Evolutionary conservation across 495 filamentous ascomycete genomes (phyloP), one percentile per base, ranked within the genome.

Genomic region (Tuber microsphaerosporum): DNA sequence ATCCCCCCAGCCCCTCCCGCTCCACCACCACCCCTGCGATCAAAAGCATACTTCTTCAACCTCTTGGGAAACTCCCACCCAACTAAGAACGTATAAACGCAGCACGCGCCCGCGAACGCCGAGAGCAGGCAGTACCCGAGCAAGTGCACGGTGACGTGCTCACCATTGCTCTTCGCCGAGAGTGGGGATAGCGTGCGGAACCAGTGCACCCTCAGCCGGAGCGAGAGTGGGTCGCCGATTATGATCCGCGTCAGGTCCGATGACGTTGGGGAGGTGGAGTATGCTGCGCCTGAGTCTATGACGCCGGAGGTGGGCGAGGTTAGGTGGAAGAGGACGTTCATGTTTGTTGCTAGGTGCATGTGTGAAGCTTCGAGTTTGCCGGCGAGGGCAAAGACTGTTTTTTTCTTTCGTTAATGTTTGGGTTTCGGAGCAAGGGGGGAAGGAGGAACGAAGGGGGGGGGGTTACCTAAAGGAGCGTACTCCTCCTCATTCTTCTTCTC

Each of bases 331-430:
- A 83, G 70, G 22, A 83, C 51, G 83, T 97, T 97, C 83, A 99
- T 87, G 76, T 91, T 88, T 14, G 94, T 94, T 83, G 90, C 90
- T 81, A 99, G 90, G 86, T 99, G 95, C 77, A 99, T 86, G 83
- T 99, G 95, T 81, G 89, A 92, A 44, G 90, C 87, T 82, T 99
- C 94, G 31, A 98, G 87, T 0, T 92, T 94, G 26, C 95, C 95
- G 69, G 94, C 90, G 34, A 99, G 85, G 16, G 94, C 93, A 79
- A 99, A 92, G 12, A 95, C 92, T 81, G 16, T 74, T 74, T 74
- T 74, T 73, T n/a, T 39, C n/a, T n/a, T 44, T 51, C 42, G 61
- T 75, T 26, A 75, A 39, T 69, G 39, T 31, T 69, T 74, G 26
- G 5, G 34, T 34, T 43, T 9, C 9, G 20, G 71, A 75, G 68